A percentile compares a stretch with the other conserved stretches of the same genome.
Evolutionary conservation across 2,329 filamentous ascomycete genomes (phyloP).

Genomic region (Davidsoniella neocaledoniae): DNA sequence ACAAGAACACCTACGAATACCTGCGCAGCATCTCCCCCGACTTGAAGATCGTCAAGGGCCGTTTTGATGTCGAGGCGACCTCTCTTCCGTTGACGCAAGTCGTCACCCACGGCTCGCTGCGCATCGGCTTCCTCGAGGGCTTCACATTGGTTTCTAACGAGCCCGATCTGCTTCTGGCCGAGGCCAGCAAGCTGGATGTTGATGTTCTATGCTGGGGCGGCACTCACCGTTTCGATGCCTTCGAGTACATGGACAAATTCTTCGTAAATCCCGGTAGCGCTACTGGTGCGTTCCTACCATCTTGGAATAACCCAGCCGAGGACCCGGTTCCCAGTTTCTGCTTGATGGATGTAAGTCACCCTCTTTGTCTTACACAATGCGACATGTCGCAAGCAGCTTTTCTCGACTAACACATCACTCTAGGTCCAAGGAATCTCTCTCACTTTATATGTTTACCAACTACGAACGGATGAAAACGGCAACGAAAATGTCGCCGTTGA

Average conservation of each 20-base stretch:
- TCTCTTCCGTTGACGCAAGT: constrained; percentile 48
- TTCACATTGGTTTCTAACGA: constrained; percentile 52
- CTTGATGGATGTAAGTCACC: constrained; percentile 76
- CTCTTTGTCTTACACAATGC: not conserved
- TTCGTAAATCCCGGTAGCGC: constrained; percentile 54
- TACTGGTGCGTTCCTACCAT: constrained; percentile 44
- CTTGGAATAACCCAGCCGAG: constrained; percentile 42
- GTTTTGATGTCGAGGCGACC: constrained; percentile 49
- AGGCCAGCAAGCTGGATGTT: constrained; percentile 51
- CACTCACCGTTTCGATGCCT: constrained; percentile 52
- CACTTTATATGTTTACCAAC: constrained; percentile 85
- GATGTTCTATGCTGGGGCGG: constrained; percentile 54
- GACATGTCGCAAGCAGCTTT: not conserved
- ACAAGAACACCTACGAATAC: constrained; percentile 67
- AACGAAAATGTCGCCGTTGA: constrained; percentile 68
- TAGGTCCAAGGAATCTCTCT: constrained; percentile 92
- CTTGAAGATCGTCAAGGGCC: constrained; percentile 52
- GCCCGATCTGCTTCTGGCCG: constrained; percentile 48
- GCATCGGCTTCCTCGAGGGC: constrained; percentile 50
- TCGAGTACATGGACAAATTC: constrained; percentile 60
- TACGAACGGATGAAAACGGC: constrained; percentile 61
- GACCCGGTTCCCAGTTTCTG: constrained; percentile 84
- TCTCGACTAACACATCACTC: not conserved
- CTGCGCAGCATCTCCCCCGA: constrained; percentile 57
- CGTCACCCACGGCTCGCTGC: constrained; percentile 47